These are phyloP conservation scores for Datura wrightii DNA, from an alignment of 257 asterid species.

Conservation along the genomic window DNA sequence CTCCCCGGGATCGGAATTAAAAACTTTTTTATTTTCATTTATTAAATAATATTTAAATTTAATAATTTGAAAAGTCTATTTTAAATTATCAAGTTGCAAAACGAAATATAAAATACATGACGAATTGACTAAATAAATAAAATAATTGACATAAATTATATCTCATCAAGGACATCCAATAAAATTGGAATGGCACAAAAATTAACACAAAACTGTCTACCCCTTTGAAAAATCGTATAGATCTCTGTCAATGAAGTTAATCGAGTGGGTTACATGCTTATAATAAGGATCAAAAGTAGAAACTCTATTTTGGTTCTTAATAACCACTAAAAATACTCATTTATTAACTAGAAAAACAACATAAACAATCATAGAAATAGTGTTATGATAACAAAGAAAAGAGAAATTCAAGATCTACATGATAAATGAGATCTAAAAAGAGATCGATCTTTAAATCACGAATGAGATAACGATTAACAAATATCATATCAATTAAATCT, in stretches of 20 bases:
- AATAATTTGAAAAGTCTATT: too few species aligned
- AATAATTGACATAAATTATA: neutral
- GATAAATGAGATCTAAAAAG: too few species aligned
- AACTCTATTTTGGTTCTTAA: neutral
- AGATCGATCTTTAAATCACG: neutral
- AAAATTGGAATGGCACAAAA: neutral
- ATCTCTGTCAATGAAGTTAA: neutral
- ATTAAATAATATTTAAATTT: too few species aligned
- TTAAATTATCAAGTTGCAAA: neutral
- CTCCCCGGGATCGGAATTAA: too few species aligned
- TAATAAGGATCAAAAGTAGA: neutral
- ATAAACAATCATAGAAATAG: neutral
- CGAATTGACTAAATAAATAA: neutral
- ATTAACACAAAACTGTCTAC: neutral
- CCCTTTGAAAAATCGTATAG: neutral
- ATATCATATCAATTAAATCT: neutral
- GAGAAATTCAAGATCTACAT: neutral
- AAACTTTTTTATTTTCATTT: neutral
- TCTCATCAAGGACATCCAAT: neutral
- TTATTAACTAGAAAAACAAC: neutral
- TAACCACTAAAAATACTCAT: neutral
- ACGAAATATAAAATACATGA: neutral
- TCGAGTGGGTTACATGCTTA: neutral
- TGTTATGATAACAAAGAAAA: neutral
- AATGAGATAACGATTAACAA: neutral